A percentile compares a stretch with the other conserved stretches of the same genome.
These are phyloP conservation scores for Nepenthes mirabilis DNA, from an alignment of 148 eudicot species.

Conservation along the genomic window DNA sequence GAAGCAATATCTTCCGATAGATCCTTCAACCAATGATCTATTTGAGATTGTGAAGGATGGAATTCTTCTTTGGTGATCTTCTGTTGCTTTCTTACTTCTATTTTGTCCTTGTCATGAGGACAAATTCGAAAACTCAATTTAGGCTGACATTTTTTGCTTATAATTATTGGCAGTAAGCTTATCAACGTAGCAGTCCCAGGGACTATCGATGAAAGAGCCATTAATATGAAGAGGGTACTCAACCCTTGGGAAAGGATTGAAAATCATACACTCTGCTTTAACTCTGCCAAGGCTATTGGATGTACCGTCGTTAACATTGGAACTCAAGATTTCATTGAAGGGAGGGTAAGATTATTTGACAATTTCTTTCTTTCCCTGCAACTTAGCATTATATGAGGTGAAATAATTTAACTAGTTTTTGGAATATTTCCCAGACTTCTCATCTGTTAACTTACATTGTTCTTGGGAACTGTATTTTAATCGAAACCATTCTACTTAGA, in stretches of 20 bases:
- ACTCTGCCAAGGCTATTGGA: constrained; percentile 98
- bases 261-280: constrained; percentile 89
- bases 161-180: constrained; percentile 62
- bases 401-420: too few relatives aligned
- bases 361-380: not conserved
- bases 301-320: constrained; percentile 97
- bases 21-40: constrained; percentile 88
- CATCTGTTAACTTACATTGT: too few relatives aligned
- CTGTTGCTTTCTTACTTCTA: constrained; percentile 8
- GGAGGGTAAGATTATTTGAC: constrained; percentile 61
- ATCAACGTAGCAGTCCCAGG: constrained; percentile 99
- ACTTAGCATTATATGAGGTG: too few relatives aligned
- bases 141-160: not conserved
- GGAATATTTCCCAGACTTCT: too few relatives aligned
- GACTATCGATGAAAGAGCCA: constrained; percentile 94
- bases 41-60: constrained; percentile 96
- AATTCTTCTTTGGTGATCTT: constrained; percentile 79
- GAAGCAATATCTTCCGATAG: constrained; percentile 68
- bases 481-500: not conserved
- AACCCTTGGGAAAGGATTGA: constrained; percentile 99
- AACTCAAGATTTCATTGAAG: constrained; percentile 94
- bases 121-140: not conserved
- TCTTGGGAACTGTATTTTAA: too few relatives aligned
- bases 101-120: not conserved
- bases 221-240: constrained; percentile 74